These are phyloP conservation scores for Dothideomycetes sp. DNA, from an alignment of 2,329 filamentous ascomycete species.

Conservation along the genomic window DNA sequence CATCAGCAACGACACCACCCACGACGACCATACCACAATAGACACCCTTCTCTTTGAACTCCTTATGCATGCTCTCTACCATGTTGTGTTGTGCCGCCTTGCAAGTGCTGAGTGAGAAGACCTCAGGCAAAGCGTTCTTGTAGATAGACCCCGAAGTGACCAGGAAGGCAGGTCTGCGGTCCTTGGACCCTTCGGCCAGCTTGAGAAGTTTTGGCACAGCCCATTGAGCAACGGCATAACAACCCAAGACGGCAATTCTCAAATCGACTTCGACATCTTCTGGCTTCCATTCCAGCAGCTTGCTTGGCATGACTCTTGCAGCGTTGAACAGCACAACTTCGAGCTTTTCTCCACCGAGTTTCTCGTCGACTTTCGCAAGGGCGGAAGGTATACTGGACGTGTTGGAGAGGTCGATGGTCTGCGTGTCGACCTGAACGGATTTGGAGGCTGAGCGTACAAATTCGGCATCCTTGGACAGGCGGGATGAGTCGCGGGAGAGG, in stretches of 20 bases:
- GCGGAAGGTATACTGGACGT: slow-evolving; percentile 29
- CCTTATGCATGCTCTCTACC: slow-evolving; percentile 35
- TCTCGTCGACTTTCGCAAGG: slow-evolving; percentile 31
- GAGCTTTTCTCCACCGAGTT: slow-evolving; percentile 31
- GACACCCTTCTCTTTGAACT: slow-evolving; percentile 33
- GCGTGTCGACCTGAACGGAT: slow-evolving; percentile 34
- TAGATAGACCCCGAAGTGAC: slow-evolving; percentile 33
- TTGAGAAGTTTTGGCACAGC: slow-evolving; percentile 36
- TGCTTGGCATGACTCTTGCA: slow-evolving; percentile 37
- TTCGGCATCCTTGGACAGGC: slow-evolving; percentile 30
- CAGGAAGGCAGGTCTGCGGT: slow-evolving; percentile 17
- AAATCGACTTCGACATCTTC: slow-evolving; percentile 43
- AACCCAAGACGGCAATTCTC: slow-evolving; percentile 39
- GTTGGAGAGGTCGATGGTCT: slow-evolving; percentile 38
- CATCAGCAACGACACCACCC: slow-evolving; percentile 26
- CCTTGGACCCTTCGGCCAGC: slow-evolving; percentile 9
- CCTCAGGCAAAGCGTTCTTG: slow-evolving; percentile 36
- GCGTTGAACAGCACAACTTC: slow-evolving; percentile 47
- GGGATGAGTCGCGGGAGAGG: slow-evolving; percentile 35
- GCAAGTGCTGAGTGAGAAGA: slow-evolving; percentile 42
- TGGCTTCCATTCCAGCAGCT: slow-evolving; percentile 34
- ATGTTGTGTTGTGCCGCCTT: slow-evolving; percentile 46
- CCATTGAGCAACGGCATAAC: slow-evolving; percentile 41
- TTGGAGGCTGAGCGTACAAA: slow-evolving; percentile 25
- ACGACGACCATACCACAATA: slow-evolving; percentile 41